Evolutionary conservation across 2,329 filamentous ascomycete genomes (phyloP), one percentile per base, ranked within the genome.

Genomic region (Pezicula carpinea): DNA sequence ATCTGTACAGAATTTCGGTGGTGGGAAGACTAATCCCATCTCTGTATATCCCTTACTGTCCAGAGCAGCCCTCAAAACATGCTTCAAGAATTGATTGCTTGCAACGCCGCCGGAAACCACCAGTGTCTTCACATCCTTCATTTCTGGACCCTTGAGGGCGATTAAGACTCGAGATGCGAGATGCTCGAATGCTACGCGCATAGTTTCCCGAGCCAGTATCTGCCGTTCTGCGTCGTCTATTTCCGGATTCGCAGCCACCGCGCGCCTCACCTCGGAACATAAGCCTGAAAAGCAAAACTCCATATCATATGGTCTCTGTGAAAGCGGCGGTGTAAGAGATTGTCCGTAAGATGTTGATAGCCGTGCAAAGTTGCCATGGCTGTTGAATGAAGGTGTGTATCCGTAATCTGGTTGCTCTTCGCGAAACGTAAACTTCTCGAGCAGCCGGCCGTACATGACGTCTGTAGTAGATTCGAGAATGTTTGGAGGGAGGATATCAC

Each of bases 81-180:
- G 77, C 64, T 83, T 79, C 35, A 99, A 72, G 64, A 86, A 96
- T 43, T 68, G 67, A 66, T 96, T 97, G 43, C 87, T 85, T 6
- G 92, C 93, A 6, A 99, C 93, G 19, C 93, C 93, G 23, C 93
- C 93, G 33, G 89, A 87, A 4, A 97, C 76, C 8, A 97, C 89
- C 4, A 97, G 70, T 1, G 84, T 84, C 7, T 69, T 66, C 6
- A 83, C 43, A 6, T 49, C 32, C 15, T 57, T 46, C 18, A 61
- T 38, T 2, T 55, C 43, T 1, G 49, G 26, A 6, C 63, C 59
- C 39, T 76, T 66, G n/a, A 96, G 70, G 1, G 80, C 85, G 36
- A 93, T 71, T 13, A 92, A 64, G 2, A 93, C 75, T 8, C 92
- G 79, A 53, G 82, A 85, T 1, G 81, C 83, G 21, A 97, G 72